Percentiles rank a stretch among this genome's conserved stretches.
Evolutionary conservation across 257 asterid species (phyloP).

Genomic region (Solanum raphanifolium): DNA sequence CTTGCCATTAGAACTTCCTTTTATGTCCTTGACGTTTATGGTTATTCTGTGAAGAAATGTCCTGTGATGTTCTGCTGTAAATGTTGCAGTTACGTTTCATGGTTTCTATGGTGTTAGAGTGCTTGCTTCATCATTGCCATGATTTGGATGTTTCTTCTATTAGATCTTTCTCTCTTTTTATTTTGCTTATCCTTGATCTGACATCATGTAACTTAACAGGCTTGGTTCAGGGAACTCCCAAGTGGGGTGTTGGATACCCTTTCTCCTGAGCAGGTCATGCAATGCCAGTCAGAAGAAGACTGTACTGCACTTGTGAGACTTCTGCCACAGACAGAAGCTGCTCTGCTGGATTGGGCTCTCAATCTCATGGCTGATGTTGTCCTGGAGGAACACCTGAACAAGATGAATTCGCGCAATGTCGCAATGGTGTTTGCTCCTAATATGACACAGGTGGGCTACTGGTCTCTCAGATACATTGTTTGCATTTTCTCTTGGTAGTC

Average conservation of each 20-base stretch:
- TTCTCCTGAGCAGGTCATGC: conserved; percentile 85
- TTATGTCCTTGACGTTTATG: background rate
- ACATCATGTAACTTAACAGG: conserved; percentile 27
- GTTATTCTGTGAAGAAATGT: background rate
- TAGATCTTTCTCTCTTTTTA: background rate
- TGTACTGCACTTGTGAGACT: conserved; percentile 64
- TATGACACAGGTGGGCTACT: conserved; percentile 72
- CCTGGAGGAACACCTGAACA: conserved; percentile 69
- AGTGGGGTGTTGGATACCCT: conserved; percentile 86
- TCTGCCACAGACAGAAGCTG: conserved; percentile 79
- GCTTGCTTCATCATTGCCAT: background rate
- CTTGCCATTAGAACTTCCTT: background rate
- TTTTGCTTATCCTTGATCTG: background rate
- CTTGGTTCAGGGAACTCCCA: conserved; percentile 99
- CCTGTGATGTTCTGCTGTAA: background rate
- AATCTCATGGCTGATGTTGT: conserved; percentile 95
- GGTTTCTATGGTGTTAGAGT: background rate
- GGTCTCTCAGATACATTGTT: background rate
- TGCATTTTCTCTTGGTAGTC: background rate
- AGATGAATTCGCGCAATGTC: conserved; percentile 88
- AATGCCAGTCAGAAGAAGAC: conserved; percentile 81
- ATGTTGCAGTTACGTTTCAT: background rate
- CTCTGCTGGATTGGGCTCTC: conserved; percentile 84
- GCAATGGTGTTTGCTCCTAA: conserved; percentile 99
- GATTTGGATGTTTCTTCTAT: background rate